Conservation (phyloP, 148 eudicot species). For the Cornus suecica region DNA sequence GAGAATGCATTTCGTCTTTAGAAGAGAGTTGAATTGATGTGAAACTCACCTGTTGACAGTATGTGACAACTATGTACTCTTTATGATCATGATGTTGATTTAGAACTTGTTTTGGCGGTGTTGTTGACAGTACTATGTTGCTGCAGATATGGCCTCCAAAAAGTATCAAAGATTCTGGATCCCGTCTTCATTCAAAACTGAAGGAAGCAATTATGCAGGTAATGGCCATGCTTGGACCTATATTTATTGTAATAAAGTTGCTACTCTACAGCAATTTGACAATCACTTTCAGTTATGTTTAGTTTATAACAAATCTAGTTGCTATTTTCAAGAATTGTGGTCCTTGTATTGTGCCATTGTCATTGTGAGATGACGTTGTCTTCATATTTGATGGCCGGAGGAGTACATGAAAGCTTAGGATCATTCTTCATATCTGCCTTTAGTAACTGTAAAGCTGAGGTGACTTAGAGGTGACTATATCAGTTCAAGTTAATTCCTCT, state of each 20-base stretch:
- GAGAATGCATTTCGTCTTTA: neutral
- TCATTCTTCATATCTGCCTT: neutral
- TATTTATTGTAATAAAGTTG: neutral
- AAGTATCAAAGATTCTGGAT: slow-evolving; percentile 86
- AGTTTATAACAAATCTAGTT: neutral
- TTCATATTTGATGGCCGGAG: neutral
- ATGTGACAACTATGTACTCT: neutral
- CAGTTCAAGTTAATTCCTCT: neutral
- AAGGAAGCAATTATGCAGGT: slow-evolving; percentile 91
- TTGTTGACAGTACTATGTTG: slow-evolving; percentile 12
- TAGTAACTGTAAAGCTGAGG: neutral
- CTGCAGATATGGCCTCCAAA: slow-evolving; percentile 99
- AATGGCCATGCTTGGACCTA: slow-evolving; percentile 22
- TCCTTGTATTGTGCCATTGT: neutral
- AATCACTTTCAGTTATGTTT: neutral
- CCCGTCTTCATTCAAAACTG: slow-evolving; percentile 76
- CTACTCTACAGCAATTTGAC: neutral
- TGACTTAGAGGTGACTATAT: neutral
- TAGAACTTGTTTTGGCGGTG: slow-evolving; percentile 6
- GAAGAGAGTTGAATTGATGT: neutral
- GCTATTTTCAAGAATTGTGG: too few relatives aligned
- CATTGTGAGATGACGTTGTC: neutral
- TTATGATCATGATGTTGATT: slow-evolving; percentile 3
- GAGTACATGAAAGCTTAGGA: neutral
- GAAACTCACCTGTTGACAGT: neutral